phyloP scores from a whole-genome alignment of 805 yeast species.

The Candida alai region DNA sequence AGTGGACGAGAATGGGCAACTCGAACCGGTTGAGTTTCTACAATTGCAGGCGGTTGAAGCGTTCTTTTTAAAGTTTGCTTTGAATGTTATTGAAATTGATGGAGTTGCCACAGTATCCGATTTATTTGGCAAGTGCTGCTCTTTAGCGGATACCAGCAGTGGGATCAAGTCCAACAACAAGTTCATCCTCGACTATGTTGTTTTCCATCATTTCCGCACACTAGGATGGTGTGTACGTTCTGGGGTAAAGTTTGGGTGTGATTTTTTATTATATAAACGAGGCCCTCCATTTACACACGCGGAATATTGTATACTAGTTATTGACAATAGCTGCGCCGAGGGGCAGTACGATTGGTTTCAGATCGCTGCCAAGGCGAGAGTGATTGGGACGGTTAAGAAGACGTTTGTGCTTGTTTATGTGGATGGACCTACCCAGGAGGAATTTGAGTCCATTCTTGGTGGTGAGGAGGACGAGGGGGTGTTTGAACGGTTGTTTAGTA shows the following conservation, averaged over 20 bases:
- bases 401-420: conserved; percentile 68
- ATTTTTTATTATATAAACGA: conserved; percentile 72
- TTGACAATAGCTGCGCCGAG: conserved; percentile 34
- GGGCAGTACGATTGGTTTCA: conserved; percentile 53
- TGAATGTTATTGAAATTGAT: conserved; percentile 44
- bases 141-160: conserved; percentile 5
- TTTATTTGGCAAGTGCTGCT: conserved; percentile 24
- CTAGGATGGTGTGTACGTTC: conserved; percentile 93
- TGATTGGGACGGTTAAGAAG: conserved; percentile 84
- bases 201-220: conserved; percentile 82
- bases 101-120: conserved; percentile 17
- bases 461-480: conserved; percentile 14
- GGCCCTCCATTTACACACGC: conserved; percentile 98
- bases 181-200: conserved; percentile 59
- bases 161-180: conserved; percentile 20
- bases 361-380: conserved; percentile 66
- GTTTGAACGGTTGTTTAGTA: conserved; percentile 28
- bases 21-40: conserved; percentile 40
- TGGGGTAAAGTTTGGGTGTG: conserved; percentile 92
- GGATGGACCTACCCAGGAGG: conserved; percentile 43
- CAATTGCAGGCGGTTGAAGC: conserved; percentile 77
- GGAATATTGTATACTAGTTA: conserved; percentile 64
- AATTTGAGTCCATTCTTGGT: conserved; percentile 19
- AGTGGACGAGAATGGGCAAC: conserved; percentile 14
- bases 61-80: conserved; percentile 59